Evolutionary conservation across 2,329 filamentous ascomycete genomes (phyloP).

Genomic region (Clathrospora elynae): DNA sequence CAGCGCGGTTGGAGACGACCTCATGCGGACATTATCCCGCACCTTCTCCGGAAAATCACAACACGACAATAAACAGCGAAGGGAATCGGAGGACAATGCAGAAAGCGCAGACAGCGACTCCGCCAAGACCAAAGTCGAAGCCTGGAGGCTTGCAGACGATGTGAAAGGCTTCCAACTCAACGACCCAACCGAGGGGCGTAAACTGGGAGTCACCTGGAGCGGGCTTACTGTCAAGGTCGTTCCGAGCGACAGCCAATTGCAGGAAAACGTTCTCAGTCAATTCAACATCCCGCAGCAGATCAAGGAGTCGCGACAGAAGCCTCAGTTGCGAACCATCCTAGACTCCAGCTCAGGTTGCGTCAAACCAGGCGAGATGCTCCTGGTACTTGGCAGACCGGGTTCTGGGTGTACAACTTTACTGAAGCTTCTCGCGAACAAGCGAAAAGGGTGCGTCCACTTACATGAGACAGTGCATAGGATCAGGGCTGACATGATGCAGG

Average conservation of each 20-base stretch:
- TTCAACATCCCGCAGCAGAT: slow-evolving; percentile 51
- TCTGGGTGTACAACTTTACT: slow-evolving; percentile 63
- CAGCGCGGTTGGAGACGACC: slow-evolving; percentile 17
- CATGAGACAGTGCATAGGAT: slow-evolving; percentile 18
- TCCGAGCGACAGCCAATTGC: slow-evolving; percentile 66
- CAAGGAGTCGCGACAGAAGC: slow-evolving; percentile 54
- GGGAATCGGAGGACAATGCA: slow-evolving; percentile 9
- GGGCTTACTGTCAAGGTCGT: slow-evolving; percentile 74
- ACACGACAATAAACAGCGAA: slow-evolving; percentile 12
- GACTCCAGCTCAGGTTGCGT: slow-evolving; percentile 69
- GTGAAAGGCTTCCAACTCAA: slow-evolving; percentile 25
- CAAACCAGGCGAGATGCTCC: slow-evolving; percentile 71
- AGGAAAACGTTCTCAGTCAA: slow-evolving; percentile 60
- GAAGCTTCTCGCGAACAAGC: slow-evolving; percentile 61
- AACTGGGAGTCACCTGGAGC: slow-evolving; percentile 70
- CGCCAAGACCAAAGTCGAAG: slow-evolving; percentile 25
- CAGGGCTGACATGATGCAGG: slow-evolving; percentile 52
- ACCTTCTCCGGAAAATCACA: slow-evolving; percentile 27
- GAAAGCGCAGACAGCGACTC: slow-evolving; percentile 13
- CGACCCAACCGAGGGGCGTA: slow-evolving; percentile 22
- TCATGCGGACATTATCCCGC: slow-evolving; percentile 22
- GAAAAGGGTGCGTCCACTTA: slow-evolving; percentile 59
- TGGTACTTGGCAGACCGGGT: slow-evolving; percentile 70
- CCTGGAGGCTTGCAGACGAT: slow-evolving; percentile 28
- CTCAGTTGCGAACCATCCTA: slow-evolving; percentile 62